These are phyloP conservation scores for Neurospora sublineolata DNA, from an alignment of 495 filamentous ascomycete species.

Conservation along the genomic window DNA sequence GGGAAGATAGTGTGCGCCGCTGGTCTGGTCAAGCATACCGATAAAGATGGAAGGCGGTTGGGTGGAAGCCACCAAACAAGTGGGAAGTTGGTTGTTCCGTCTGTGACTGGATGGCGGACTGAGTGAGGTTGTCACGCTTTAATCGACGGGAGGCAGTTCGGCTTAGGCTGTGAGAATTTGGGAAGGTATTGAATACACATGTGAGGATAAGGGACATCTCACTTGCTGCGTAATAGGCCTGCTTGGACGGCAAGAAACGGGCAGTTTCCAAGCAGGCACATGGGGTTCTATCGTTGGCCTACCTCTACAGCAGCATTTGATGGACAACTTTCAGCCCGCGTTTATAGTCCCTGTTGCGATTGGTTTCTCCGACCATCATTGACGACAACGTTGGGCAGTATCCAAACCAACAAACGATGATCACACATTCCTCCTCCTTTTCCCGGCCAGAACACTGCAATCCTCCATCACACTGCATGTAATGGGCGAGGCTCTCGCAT, in stretches of 20 bases:
- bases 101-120: slow-evolving; percentile 1
- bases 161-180: neutral
- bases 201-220: neutral
- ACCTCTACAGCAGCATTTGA: neutral
- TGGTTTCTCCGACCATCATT: neutral
- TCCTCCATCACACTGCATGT: neutral
- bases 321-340: neutral
- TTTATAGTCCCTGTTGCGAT: neutral
- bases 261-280: neutral
- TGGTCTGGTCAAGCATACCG: slow-evolving; percentile 18
- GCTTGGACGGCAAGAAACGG: neutral
- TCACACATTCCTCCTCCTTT: neutral
- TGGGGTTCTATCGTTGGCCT: neutral
- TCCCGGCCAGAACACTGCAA: neutral
- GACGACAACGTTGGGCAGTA: neutral
- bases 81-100: slow-evolving; percentile 8
- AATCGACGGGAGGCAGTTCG: neutral
- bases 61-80: neutral
- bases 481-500: neutral
- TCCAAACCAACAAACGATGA: neutral
- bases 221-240: neutral
- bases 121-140: neutral
- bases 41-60: slow-evolving; percentile 16
- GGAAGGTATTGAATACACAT: neutral
- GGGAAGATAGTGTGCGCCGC: slow-evolving; percentile 16